Evolutionary conservation across 192 early-diverging fungal genomes (phyloP).

Genomic region (Phlyctochytrium planicorne): DNA sequence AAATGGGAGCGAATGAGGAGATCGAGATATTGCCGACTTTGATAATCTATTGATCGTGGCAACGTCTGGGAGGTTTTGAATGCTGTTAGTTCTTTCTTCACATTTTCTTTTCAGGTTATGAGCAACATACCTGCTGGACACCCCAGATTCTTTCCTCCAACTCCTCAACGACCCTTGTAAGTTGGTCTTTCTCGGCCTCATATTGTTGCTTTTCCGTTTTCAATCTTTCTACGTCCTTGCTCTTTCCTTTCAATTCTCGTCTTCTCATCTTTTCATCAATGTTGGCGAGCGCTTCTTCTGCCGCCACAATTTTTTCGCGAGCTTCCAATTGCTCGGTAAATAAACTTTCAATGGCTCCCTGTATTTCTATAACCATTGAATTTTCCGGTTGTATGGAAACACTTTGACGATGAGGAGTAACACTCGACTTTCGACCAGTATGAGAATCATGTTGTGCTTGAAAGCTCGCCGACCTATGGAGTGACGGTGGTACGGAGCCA

Average conservation of each 20-base stretch:
- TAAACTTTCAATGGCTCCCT: background rate
- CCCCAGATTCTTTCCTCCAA: constrained; percentile 43
- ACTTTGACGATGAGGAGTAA: background rate
- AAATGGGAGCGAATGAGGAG: constrained; percentile 31
- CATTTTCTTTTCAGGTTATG: too few species aligned
- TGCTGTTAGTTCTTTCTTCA: too few species aligned
- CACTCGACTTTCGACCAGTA: background rate
- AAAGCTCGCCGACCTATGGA: background rate
- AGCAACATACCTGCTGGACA: too few species aligned
- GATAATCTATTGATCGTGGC: constrained; percentile 30
- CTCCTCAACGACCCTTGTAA: constrained; percentile 16
- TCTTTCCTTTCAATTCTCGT: background rate
- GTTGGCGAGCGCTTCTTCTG: constrained; percentile 6
- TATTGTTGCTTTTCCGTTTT: constrained; percentile 15
- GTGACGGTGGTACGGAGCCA: background rate
- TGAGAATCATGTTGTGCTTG: background rate
- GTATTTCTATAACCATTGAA: constrained; percentile 12
- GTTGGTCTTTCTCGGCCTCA: constrained; percentile 11
- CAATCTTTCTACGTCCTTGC: constrained; percentile 6
- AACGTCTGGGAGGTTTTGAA: constrained; percentile 37
- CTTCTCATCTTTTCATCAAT: background rate
- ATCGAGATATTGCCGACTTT: constrained; percentile 34
- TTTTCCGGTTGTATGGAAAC: background rate
- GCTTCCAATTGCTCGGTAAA: constrained; percentile 26
- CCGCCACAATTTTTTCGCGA: constrained; percentile 13